Evolutionary conservation across 768 basidiomycete species (phyloP), one percentile per base, ranked within the genome.

Genomic region (Serendipita sp.): DNA sequence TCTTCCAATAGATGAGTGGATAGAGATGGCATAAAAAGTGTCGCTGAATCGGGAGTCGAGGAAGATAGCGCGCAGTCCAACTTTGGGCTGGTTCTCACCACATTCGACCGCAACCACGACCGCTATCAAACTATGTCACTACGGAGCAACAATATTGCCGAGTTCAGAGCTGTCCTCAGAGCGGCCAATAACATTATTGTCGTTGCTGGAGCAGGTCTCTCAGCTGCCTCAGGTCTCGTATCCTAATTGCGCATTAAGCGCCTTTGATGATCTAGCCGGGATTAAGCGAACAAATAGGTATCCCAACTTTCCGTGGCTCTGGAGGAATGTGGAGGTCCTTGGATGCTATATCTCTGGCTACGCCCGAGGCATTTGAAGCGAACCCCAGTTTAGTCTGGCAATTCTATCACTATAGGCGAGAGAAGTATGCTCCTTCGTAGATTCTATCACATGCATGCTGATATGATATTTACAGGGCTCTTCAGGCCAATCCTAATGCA

Each of bases 401-500:
- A 68, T 85, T 85, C 69, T 85, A 84, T 41, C 84, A 85, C 67
- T 80, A 81, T 65, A 74, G 84, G n/a, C 74, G 83, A 64, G 77
- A 79, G 72, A 75, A 52, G 69, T 74, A 15, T 45, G 64, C 52
- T 8, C 15, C 28, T 30, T 23, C 16, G 41, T 54, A 44, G 3
- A 34, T 18, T 63, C 45, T 38, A 32, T 11, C 60, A 36, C 38
- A 58, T 58, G 44, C 13, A 13, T 36, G 23, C 65, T 65, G n/a
- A 63, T 44, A 56, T 44, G 7, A 13, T 5, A 1, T 41, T 41
- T 41, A 7, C 67, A 85, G 83, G 63, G 82, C 79, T 15, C 73
- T 78, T 4, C 65, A 71, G 44, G 78, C 80, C 2, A 63, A 71
- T 34, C 83, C 83, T 1, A 86, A 86, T 69, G 75, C 77, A 13